Conservation (phyloP, 257 asterid species). For the Datura wrightii region DNA sequence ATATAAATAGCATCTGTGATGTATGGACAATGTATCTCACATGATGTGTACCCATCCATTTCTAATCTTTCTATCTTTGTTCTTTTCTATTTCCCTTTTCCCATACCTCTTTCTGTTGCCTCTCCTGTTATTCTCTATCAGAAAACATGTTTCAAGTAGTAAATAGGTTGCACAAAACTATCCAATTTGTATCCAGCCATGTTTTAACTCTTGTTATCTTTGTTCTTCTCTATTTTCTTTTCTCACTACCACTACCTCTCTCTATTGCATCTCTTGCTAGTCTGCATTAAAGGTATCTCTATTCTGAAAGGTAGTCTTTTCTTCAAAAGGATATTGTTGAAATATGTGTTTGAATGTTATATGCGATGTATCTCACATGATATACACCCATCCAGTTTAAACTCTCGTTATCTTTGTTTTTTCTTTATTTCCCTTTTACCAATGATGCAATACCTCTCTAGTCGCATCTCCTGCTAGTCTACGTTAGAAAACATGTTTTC, state of each 20-base stretch:
- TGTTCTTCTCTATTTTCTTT: conserved; percentile 3
- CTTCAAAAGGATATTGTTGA: background rate
- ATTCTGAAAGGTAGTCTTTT: background rate
- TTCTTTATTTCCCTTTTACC: background rate
- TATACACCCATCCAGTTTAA: background rate
- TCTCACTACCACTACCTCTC: background rate
- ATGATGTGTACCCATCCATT: background rate
- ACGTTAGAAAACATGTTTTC: background rate
- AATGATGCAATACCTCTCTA: background rate
- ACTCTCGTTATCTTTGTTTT: background rate
- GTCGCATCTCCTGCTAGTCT: background rate
- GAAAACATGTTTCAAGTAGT: conserved; percentile 1
- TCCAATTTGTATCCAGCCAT: conserved; percentile 10
- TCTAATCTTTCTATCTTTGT: background rate
- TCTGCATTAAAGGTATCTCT: background rate
- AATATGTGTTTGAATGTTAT: conserved; percentile 4
- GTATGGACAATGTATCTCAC: background rate
- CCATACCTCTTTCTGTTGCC: conserved; percentile 1
- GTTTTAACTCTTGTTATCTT: background rate
- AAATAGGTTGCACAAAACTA: background rate
- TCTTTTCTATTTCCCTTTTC: background rate
- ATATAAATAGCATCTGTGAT: background rate
- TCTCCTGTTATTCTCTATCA: background rate
- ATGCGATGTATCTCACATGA: background rate
- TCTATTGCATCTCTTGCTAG: background rate